Percentiles rank a stretch among this genome's conserved stretches.
phyloP scores from a whole-genome alignment of 495 filamentous ascomycete genomes.

The Elasticomyces elasticus region DNA sequence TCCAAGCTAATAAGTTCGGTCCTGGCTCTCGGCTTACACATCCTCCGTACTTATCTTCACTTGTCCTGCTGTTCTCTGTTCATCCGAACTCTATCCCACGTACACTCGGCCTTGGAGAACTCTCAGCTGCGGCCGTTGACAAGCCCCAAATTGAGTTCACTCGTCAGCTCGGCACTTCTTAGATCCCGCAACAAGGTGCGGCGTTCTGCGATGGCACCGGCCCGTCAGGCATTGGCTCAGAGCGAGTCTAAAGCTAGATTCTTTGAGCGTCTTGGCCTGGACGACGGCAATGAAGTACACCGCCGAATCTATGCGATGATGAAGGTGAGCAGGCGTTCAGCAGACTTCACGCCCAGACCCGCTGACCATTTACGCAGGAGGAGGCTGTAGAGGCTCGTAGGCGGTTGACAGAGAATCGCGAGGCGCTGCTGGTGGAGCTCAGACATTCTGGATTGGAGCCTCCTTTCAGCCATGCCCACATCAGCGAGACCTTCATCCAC shows the following conservation, averaged over 20 bases:
- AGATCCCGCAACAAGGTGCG: not conserved
- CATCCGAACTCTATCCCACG: too few relatives aligned
- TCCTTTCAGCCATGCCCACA: slow-evolving; percentile 27
- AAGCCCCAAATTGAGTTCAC: not conserved
- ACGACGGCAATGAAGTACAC: slow-evolving; percentile 19
- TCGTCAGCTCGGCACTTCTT: not conserved
- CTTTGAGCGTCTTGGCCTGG: slow-evolving; percentile 25
- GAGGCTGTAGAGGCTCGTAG: slow-evolving; percentile 27
- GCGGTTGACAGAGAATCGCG: slow-evolving; percentile 22
- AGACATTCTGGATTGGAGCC: slow-evolving; percentile 14
- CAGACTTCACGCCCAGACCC: not conserved
- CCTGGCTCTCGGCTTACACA: not conserved
- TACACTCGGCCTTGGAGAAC: too few relatives aligned
- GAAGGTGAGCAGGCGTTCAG: slow-evolving; percentile 22
- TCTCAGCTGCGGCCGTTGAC: too few relatives aligned
- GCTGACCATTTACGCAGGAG: slow-evolving; percentile 16
- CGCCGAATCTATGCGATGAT: slow-evolving; percentile 24
- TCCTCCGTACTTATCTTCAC: not conserved
- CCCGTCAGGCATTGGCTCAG: slow-evolving; percentile 17
- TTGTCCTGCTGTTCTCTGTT: not conserved
- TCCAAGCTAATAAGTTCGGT: not conserved
- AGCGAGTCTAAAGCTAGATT: slow-evolving; percentile 26
- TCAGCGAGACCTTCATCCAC: slow-evolving; percentile 32
- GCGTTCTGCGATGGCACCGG: not conserved
- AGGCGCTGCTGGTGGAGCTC: slow-evolving; percentile 18